Base-by-base conservation (phyloP, 768 basidiomycete genomes). In the Mycena indigotica region DNA sequence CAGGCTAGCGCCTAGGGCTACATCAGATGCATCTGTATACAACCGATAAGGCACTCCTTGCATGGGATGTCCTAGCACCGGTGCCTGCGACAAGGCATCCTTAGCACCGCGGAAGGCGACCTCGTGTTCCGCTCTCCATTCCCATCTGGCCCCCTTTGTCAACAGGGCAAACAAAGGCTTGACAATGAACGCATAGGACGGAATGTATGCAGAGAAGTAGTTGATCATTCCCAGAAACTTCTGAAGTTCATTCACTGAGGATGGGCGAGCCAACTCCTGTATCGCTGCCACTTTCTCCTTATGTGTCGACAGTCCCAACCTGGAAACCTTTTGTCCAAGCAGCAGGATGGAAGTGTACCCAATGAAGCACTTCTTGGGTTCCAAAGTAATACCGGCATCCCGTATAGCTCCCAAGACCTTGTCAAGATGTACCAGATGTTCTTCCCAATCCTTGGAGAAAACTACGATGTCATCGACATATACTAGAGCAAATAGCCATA, bases 171-270 rank as follows among this genome's bases (percentile, higher is more conserved):
- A 71, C 4, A 71, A 52, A 5, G 69, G 70, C 1, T 57, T 28
- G 0, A 59, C 69, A 21, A 69, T 67, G 28, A 50, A 60, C 1
- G 69, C 62, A 52, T 70, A 71, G 52, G 50, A 70, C 2, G 67
- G 67, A 35, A 72, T 69, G 57, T 66, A 72, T 1, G 58, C 23
- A 2, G 67, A 57, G 49, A 71, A 72, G 50, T 71, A 72, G 0
- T 67, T 65, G 10, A 66, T 60, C 67, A 64, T 69, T 5, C 70
- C 70, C n/a, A 71, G 41, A 56, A 68, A 70, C 4, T 54, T 66
- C 29, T 66, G 65, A 16, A 70, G 52, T 15, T 64, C 61, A 10
- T 53, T 25, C 16, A 64, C 49, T 5, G 60, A 63, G 4, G 24
- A 17, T 0, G 65, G 68, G 4, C 38, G 19, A 4, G 46, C 30